A percentile compares a stretch with the other conserved stretches of the same genome.
These are phyloP conservation scores for Raphidocelis subcapitata DNA, from an alignment of 139 green algal genomes.

Conservation along the genomic window DNA sequence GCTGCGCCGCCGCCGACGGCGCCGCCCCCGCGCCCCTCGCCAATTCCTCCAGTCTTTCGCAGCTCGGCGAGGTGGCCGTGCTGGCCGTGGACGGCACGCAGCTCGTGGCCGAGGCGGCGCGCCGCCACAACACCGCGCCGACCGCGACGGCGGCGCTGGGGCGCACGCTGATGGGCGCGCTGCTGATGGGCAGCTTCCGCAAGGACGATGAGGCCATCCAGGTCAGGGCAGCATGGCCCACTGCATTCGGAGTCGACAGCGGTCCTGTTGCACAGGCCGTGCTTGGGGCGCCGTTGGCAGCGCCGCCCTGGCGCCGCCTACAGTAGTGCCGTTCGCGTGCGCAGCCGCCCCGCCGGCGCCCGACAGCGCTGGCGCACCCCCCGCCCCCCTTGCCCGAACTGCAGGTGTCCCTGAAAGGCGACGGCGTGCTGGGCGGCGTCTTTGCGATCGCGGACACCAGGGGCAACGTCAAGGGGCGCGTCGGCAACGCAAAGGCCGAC, in stretches of 20 bases:
- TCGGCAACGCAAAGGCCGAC: constrained; percentile 73
- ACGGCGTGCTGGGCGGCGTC: constrained; percentile 72
- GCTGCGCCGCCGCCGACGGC: not conserved
- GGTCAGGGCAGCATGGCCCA: no score
- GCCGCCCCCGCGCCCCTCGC: not conserved
- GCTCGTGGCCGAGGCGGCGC: constrained; percentile 71
- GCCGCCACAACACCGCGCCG: constrained; percentile 69
- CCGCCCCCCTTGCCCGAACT: no score
- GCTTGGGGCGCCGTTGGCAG: no score
- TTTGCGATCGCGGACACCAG: constrained; percentile 50
- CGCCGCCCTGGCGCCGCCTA: no score
- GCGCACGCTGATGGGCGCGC: constrained; percentile 70
- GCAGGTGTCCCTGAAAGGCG: constrained; percentile 83
- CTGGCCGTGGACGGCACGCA: constrained; percentile 69
- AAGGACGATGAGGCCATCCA: constrained; percentile 69
- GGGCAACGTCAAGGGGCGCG: constrained; percentile 71
- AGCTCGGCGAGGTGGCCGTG: constrained; percentile 60
- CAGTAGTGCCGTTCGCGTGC: no score
- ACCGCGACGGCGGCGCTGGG: constrained; percentile 88
- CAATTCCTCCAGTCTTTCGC: constrained; percentile 7
- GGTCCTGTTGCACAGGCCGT: not conserved
- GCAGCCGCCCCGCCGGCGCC: no score
- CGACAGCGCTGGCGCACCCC: no score
- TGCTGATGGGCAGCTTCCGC: constrained; percentile 82
- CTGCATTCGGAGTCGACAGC: no score